Evolutionary conservation across 768 basidiomycete genomes (phyloP), one percentile per base, ranked within the genome.

Genomic region (Peribolospora baueri): DNA sequence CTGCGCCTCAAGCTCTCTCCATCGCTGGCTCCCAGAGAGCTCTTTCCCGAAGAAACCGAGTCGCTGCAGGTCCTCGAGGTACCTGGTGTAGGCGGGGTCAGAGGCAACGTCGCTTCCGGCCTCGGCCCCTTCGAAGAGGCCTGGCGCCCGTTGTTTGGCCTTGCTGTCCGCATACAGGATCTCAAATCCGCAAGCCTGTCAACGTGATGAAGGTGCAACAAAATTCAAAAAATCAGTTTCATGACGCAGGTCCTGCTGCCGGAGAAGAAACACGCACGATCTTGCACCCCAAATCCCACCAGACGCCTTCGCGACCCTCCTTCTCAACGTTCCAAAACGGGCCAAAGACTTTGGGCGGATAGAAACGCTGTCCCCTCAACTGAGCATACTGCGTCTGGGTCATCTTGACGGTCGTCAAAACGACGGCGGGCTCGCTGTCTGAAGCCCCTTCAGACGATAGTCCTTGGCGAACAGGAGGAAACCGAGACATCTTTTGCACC

Each of bases 331-430:
- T 36, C 53, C 61, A 67, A 53, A 65, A 58, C 69, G 73, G 72
- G 4, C 85, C 54, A 63, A 95, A 98, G 38, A 82, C 71, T 64
- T 82, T 87, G 2, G 90, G 87, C 4, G 91, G 82, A 64, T 79
- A 81, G 65, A 97, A 95, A 54, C 78, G 83, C 68, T 97, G 93
- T 5, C 87, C 83, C 42, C 80, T 67, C 38, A 97, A 70, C 63
- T 97, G 93, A 5, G 93, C 93, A 66, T 93, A 98, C 1, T 87
- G 84, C 0, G 85, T 82, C 52, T 88, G 75, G 3, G 91, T 93
- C 75, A 91, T 75, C 56, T 69, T 76, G 9, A 91, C 74, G 0
- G 76, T 73, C 2, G 74, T 71, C 11, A 83, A 71, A 5, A 78
- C 69, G 5, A 72, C 71, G 3, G 50, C 6, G 0, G 57, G 58